Evolutionary conservation across 805 yeast genomes (phyloP).

Genomic region (Myxozyma monticola): DNA sequence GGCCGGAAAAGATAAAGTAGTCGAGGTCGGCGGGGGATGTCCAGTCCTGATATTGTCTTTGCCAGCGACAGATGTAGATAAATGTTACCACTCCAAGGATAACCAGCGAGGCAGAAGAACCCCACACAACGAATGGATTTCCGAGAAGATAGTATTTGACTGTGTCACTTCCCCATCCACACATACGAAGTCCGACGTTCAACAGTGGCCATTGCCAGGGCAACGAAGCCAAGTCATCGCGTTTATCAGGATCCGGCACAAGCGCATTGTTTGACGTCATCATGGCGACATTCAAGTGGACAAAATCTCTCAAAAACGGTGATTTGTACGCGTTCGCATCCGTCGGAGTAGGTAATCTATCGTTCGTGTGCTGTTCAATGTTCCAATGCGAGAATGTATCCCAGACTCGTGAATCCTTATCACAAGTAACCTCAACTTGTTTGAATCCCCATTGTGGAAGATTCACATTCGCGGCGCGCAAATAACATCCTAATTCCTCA

Average conservation of each 20-base stretch:
- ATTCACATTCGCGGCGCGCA: conserved; percentile 75
- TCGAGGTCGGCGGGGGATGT: conserved; percentile 45
- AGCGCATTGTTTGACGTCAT: conserved; percentile 81
- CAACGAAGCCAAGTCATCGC: conserved; percentile 66
- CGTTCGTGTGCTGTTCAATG: conserved; percentile 66
- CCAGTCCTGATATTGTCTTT: conserved; percentile 60
- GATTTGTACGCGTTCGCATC: conserved; percentile 49
- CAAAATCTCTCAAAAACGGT: conserved; percentile 65
- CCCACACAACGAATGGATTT: conserved; percentile 65
- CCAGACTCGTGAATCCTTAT: conserved; percentile 45
- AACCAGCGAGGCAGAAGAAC: conserved; percentile 53
- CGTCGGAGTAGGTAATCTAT: conserved; percentile 44
- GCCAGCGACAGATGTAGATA: conserved; percentile 56
- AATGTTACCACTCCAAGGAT: conserved; percentile 44
- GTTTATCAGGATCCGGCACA: conserved; percentile 71
- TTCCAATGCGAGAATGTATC: conserved; percentile 82
- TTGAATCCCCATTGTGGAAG: conserved; percentile 98
- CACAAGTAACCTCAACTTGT: conserved; percentile 93
- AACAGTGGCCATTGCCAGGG: conserved; percentile 87
- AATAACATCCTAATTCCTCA: conserved; percentile 71
- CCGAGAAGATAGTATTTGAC: conserved; percentile 67
- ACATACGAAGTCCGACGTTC: conserved; percentile 70
- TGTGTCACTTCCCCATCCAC: conserved; percentile 62
- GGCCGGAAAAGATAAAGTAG: conserved; percentile 60
- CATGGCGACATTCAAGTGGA: conserved; percentile 75